Base-by-base conservation (phyloP, 306 rosid species). In the Albizia julibrissin region DNA sequence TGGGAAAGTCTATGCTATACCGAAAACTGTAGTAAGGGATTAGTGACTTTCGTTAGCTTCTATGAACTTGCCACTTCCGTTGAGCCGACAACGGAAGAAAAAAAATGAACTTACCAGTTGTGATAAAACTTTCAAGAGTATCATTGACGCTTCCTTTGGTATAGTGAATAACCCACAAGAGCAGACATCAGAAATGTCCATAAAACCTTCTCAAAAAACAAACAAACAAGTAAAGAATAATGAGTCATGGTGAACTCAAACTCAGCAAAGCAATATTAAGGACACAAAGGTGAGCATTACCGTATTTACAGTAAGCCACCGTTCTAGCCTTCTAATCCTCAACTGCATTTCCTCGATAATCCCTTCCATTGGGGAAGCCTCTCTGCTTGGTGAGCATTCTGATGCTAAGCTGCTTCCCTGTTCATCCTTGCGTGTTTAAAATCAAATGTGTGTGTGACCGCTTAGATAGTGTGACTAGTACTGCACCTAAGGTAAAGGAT, bases 151-250 rank as follows among this genome's bases (percentile, higher is more conserved):
- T 82, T 87, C 85, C 93, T 89, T 80, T 94, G 94, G 86, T 95
- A 95, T 79, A 95, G 91, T 13, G 99, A 93, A 85, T 91, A 95
- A 79, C 99, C 99, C 86, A 95, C 97, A 3, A 95, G 89, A 29
- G 98, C 97, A 73, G 99, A 95, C 98, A 93, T 92, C 21, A 93
- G 81, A 85, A 95, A 93, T 42, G 99, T 93, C 99, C 99, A 95
- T 3, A 95, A 87, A 42, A 95, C 93, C 99, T 95, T 93, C 80
- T 49, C 84, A 81, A 61, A 54, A 59, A 59, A 21, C 39, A 34
- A 76, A 79, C n/a, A 66, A 71, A 61, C 22, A 16, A 42, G 78
- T 34, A 61, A 56, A 39, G 0, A 84, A 52, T 71, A 54, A 42
- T 18, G 15, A 8, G 81, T 43, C 56, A 61, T 42, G 27, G 65